Evolutionary conservation across 495 filamentous ascomycete species (phyloP), one percentile per base, ranked within the genome.

Genomic region (Talaromyces adpressus): DNA sequence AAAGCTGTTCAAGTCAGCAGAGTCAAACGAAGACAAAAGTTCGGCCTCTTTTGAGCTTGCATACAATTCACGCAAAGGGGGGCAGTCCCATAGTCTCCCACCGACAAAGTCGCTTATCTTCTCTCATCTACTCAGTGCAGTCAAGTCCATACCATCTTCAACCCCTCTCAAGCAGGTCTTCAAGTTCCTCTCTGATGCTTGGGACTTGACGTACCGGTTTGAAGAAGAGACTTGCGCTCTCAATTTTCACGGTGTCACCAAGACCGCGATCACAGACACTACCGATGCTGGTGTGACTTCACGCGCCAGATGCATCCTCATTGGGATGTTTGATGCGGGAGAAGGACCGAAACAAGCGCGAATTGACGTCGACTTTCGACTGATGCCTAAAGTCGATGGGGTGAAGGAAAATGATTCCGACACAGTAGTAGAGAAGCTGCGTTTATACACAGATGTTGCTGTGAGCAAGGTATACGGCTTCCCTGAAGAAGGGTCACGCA

Each of bases 391-490:
- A 23, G 62, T 78, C 22, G 47, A 66, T 3, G 20, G 41, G n/a
- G 25, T 62, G 14, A 27, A 65, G 18, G 47, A 62, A 16, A 27
- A 67, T 1, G 64, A 67, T 23, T 59, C 66, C 47, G 63, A 64
- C 2, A 29, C 57, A 5, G 53, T 20, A 16, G 68, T 77, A 29
- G 73, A 75, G 20, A 64, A 64, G 14, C 53, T 81, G 59, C 71
- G 75, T 12, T 71, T 81, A 45, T 69, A 77, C 25, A 78, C 76
- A 14, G 72, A 78, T 22, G 75, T 75, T 2, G 61, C 77, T 11
- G 76, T 77, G 7, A 79, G 72, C 39, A 81, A 81, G 61, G 72
- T 81, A 58, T 81, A 81, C 49, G 78, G 78, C 7, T 81, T 81
- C 41, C 75, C 69, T 45, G 68, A 70, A 51, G 69, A 67, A 1